These are phyloP conservation scores for Penicillium vulpinum DNA, from an alignment of 2,329 filamentous ascomycete genomes.

Conservation along the genomic window DNA sequence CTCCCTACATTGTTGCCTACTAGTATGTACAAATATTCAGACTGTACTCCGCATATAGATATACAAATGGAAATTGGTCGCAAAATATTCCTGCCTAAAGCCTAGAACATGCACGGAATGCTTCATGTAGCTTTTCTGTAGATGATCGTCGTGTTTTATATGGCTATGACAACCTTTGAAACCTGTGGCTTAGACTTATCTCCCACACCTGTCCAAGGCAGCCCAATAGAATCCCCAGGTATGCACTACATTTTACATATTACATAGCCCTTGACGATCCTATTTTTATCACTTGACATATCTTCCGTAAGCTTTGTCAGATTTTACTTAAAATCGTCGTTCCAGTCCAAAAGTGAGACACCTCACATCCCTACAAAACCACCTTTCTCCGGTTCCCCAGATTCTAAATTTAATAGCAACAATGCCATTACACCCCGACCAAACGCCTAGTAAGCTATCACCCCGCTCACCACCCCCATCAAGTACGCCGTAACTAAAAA, in stretches of 20 bases:
- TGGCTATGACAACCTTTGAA: too few species aligned
- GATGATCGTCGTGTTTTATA: not conserved
- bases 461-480: too few species aligned
- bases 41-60: too few species aligned
- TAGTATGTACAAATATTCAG: too few species aligned
- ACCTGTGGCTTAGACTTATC: not conserved
- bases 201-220: not conserved
- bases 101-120: too few species aligned
- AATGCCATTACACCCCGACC: not conserved
- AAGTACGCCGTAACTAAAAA: not conserved
- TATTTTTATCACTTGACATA: not conserved
- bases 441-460: too few species aligned
- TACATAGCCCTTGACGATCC: not conserved
- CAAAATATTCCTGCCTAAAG: not conserved
- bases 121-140: not conserved
- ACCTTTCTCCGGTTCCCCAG: not conserved
- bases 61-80: not conserved
- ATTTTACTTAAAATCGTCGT: not conserved
- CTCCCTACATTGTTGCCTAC: too few species aligned
- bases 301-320: not conserved
- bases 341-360: not conserved
- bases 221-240: not conserved
- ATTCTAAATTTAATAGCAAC: not conserved
- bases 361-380: not conserved
- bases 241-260: not conserved